A percentile compares a stretch with the other conserved stretches of the same genome.
phyloP scores from a whole-genome alignment of 305 asterid species.

The Fraxinus latifolia region DNA sequence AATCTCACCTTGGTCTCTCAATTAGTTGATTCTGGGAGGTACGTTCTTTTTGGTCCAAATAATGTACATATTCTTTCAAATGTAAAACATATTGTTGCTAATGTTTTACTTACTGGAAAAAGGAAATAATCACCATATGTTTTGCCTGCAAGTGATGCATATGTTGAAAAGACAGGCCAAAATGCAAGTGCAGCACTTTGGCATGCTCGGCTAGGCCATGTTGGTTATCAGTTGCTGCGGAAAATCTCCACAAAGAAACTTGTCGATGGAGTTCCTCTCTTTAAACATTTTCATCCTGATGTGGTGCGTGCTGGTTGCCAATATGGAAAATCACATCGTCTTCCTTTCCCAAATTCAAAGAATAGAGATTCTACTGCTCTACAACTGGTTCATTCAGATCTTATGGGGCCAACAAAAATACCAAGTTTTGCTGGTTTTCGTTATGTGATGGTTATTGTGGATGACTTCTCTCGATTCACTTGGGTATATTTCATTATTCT shows the following conservation, averaged over 20 bases:
- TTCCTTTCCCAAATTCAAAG: too few species aligned
- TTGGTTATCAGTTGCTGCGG: background rate
- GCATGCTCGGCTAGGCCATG: slow-evolving; percentile 22
- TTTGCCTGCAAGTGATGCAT: background rate
- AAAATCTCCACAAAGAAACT: background rate
- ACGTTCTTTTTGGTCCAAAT: too few species aligned
- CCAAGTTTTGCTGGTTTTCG: too few species aligned
- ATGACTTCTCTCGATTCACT: too few species aligned
- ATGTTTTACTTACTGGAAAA: background rate
- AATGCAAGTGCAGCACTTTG: background rate
- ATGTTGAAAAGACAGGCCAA: background rate
- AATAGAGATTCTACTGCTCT: too few species aligned
- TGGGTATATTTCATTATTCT: too few species aligned
- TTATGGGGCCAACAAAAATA: too few species aligned
- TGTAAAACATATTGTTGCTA: background rate
- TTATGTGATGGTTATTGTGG: too few species aligned
- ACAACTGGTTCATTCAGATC: too few species aligned
- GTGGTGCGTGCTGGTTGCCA: background rate
- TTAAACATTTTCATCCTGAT: background rate
- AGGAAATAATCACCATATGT: background rate
- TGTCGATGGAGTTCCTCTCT: background rate
- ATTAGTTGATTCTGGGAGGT: too few species aligned
- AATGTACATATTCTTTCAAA: background rate
- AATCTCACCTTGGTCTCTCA: too few species aligned
- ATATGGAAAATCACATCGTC: background rate